Conservation (phyloP, 805 yeast species). For the Lachancea thermotolerans region DNA sequence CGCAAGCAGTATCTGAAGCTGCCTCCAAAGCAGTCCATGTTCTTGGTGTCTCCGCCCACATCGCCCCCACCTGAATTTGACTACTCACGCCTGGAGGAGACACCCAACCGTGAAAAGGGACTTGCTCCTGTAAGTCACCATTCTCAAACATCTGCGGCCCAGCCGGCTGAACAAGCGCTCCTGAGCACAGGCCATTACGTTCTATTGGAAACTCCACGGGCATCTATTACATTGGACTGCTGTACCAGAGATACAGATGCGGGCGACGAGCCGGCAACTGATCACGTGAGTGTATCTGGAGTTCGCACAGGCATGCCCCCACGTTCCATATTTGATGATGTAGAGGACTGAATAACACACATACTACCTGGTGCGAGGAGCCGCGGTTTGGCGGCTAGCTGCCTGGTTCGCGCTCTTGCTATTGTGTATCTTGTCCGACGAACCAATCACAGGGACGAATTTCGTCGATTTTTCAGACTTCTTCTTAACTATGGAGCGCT, state of each 20-base stretch:
- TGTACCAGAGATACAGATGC: slow-evolving; percentile 6
- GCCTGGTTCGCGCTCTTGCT: too few relatives aligned
- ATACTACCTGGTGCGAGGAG: background rate
- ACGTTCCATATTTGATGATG: slow-evolving; percentile 33
- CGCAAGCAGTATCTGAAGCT: slow-evolving; percentile 24
- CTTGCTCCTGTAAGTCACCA: background rate
- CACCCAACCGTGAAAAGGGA: slow-evolving; percentile 21
- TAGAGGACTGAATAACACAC: slow-evolving; percentile 9
- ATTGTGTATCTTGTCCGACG: background rate
- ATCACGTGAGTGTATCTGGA: slow-evolving; percentile 4
- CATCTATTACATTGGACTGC: slow-evolving; percentile 19
- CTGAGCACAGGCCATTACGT: slow-evolving; percentile 1
- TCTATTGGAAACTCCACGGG: slow-evolving; percentile 14
- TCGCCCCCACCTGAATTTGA: slow-evolving; percentile 39
- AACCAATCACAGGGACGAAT: slow-evolving; percentile 7
- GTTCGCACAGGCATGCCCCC: slow-evolving; percentile 35
- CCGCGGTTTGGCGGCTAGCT: too few relatives aligned
- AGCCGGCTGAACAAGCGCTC: background rate
- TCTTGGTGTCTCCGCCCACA: slow-evolving; percentile 37
- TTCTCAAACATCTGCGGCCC: background rate
- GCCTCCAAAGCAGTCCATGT: slow-evolving; percentile 31
- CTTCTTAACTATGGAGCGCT: background rate
- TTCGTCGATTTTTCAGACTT: background rate
- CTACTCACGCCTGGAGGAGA: slow-evolving; percentile 33
- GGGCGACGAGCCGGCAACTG: background rate